A percentile compares a stretch with the other conserved stretches of the same genome.
These are phyloP conservation scores for Dictyostelium brefeldianum DNA, from an alignment of 78 protist genomes.

Conservation along the genomic window DNA sequence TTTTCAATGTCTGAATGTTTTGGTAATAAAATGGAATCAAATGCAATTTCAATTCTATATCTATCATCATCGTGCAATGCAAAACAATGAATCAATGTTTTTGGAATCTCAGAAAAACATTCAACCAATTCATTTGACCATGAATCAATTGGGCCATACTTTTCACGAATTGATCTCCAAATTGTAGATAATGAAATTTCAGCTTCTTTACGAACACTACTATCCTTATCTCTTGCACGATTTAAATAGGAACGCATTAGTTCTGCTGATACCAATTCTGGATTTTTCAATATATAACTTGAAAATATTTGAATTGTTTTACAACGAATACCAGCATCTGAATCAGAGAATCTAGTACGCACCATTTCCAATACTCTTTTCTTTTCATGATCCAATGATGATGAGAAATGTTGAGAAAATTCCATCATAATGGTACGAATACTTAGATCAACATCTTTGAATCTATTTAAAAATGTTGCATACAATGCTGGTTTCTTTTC, in stretches of 20 bases:
- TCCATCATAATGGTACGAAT: slow-evolving; percentile 59
- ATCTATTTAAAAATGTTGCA: slow-evolving; percentile 45
- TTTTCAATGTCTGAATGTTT: neutral
- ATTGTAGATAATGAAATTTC: slow-evolving; percentile 17
- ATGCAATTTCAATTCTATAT: slow-evolving; percentile 35
- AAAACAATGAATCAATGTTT: neutral
- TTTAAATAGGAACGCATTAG: slow-evolving; percentile 27
- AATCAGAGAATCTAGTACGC: slow-evolving; percentile 19
- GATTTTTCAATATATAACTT: neutral
- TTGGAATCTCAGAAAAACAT: slow-evolving; percentile 51
- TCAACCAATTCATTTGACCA: slow-evolving; percentile 13
- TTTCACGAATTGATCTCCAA: slow-evolving; percentile 20
- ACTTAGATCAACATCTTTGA: slow-evolving; percentile 12
- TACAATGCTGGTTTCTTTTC: neutral
- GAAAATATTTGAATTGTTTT: neutral
- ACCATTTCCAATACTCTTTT: neutral
- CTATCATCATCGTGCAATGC: slow-evolving; percentile 39
- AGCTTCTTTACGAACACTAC: slow-evolving; percentile 46
- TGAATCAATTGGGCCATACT: slow-evolving; percentile 11
- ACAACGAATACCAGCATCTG: slow-evolving; percentile 25
- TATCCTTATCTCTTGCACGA: slow-evolving; percentile 46
- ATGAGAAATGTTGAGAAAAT: slow-evolving; percentile 11
- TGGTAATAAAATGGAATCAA: slow-evolving; percentile 40
- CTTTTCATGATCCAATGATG: neutral
- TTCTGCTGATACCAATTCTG: neutral